Evolutionary conservation across 805 yeast genomes (phyloP), one percentile per base, ranked within the genome.

Genomic region (Teunomyces cretensis): DNA sequence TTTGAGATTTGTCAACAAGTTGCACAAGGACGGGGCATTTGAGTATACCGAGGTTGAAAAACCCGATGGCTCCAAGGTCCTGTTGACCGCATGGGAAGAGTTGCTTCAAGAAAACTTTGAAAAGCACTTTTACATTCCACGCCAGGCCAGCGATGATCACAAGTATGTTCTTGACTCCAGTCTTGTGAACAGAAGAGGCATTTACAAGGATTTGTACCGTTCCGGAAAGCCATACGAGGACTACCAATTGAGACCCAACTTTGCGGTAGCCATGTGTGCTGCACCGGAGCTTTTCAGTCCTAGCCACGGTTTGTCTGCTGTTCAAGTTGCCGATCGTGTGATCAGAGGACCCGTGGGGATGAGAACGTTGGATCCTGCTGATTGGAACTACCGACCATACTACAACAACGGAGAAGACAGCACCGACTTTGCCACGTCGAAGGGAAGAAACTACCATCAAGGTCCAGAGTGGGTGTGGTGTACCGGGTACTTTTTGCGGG

Each of bases 391-490:
- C 64, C 77, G 96, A 51, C 99, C 99, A 1, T 80, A 88, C 67
- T 92, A 92, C 65, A 72, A 73, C 58, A 94, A 92, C 62, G 70
- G 89, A 39, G 85, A 79, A 33, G 98, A 92, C 57, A 80, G 79
- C 43, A 80, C 76, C 4, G 96, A 92, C 64, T 94, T 90, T 75
- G 89, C 95, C 0, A 90, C 97, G 0, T 76, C 97, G 2, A 89
- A 90, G 66, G 99, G 99, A 26, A 79, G 98, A 57, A 94, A 94
- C 67, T 92, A 92, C 63, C 99, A 92, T 65, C 98, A 92, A 68
- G 99, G 99, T 1, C 99, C 99, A 2, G 99, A 94, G 62, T 92
- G 99, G 99, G 86, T 88, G 28, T 92, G 97, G 97, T 79, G 83
- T 47, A 75, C 77, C 19, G 99, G 99, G 2, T 90, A 81, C 64